Conservation (phyloP, 495 filamentous ascomycete species). For the Chaetomidium leptoderma region DNA sequence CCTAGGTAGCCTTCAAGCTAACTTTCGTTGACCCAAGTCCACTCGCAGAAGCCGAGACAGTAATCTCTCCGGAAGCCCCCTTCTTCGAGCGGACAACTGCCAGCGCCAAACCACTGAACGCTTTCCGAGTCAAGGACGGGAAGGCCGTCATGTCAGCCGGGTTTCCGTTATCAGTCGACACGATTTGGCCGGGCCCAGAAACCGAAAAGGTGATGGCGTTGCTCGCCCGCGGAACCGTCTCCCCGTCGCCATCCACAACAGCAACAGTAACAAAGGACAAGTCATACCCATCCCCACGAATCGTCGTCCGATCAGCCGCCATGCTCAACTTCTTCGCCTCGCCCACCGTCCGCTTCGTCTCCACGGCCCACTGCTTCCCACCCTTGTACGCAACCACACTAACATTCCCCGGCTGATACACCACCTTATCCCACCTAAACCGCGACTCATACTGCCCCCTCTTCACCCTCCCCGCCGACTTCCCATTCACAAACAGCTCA, state of each 20-base stretch:
- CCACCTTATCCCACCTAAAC: conserved; percentile 47
- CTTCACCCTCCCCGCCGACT: conserved; percentile 36
- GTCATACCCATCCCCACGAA: conserved; percentile 40
- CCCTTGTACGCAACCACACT: conserved; percentile 43
- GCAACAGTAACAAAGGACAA: conserved; percentile 42
- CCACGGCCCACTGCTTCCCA: conserved; percentile 40
- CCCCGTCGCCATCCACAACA: conserved; percentile 35
- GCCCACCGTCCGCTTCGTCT: conserved; percentile 35
- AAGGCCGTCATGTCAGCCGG: conserved; percentile 43
- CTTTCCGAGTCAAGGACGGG: conserved; percentile 40
- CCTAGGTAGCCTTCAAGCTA: not conserved
- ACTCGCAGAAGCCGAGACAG: not conserved
- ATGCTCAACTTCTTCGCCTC: conserved; percentile 30
- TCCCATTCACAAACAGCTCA: conserved; percentile 50
- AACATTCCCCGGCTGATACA: conserved; percentile 42
- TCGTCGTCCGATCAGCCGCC: conserved; percentile 34
- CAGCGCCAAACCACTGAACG: conserved; percentile 42
- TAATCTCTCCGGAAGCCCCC: not conserved
- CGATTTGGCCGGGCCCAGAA: conserved; percentile 38
- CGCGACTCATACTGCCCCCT: conserved; percentile 36
- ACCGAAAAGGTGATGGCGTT: conserved; percentile 43
- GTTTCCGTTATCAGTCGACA: conserved; percentile 48
- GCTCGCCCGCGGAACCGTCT: conserved; percentile 25
- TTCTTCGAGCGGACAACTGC: conserved; percentile 36
- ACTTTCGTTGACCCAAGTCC: not conserved